These are phyloP conservation scores for Cichorium intybus DNA, from an alignment of 140 eudicot species.

Conservation along the genomic window DNA sequence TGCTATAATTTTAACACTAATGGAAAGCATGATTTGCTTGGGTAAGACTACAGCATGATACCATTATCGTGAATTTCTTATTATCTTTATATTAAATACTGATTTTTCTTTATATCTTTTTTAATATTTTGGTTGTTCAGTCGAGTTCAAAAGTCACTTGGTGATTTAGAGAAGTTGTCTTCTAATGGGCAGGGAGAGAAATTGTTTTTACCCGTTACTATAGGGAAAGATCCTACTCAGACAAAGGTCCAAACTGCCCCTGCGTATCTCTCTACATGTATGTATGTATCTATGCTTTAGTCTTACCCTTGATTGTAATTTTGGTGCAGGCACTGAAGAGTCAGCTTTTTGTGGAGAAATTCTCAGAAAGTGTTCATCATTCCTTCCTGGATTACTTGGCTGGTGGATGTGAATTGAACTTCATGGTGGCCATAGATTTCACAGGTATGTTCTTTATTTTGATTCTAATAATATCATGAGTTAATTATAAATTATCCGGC, in stretches of 20 bases:
- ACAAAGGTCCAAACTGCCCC: constrained; percentile 56
- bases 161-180: constrained; percentile 57
- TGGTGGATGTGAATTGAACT: constrained; percentile 86
- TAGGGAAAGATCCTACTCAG: constrained; percentile 49
- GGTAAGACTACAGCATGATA: constrained; percentile 45
- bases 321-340: constrained; percentile 63
- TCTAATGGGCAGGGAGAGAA: constrained; percentile 49
- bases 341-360: constrained; percentile 74
- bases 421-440: constrained; percentile 96
- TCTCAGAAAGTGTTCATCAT: constrained; percentile 70
- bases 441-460: constrained; percentile 53
- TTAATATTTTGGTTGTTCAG: constrained; percentile 31
- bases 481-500: background rate
- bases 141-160: constrained; percentile 68
- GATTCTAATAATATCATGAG: background rate
- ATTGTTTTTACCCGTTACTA: constrained; percentile 47
- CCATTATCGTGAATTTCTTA: constrained; percentile 9
- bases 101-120: constrained; percentile 17
- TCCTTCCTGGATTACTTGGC: constrained; percentile 86
- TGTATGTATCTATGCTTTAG: constrained; percentile 1
- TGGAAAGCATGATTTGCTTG: constrained; percentile 85
- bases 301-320: constrained; percentile 5
- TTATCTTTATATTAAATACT: constrained; percentile 14
- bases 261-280: background rate
- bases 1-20: constrained; percentile 80